These are phyloP conservation scores for Jamesozyma lodderae DNA, from an alignment of 805 yeast species.

Conservation along the genomic window DNA sequence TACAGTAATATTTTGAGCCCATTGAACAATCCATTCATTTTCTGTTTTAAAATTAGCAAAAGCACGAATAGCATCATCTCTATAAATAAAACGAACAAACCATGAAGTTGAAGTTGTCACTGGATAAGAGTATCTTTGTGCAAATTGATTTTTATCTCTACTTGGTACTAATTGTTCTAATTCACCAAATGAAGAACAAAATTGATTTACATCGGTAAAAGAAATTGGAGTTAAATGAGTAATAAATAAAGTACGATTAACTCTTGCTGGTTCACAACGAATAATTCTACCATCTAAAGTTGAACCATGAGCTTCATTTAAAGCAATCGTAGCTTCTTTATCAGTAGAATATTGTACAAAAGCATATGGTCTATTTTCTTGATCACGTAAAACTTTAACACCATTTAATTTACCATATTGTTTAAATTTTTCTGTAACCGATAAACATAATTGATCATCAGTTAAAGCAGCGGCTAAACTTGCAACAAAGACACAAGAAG, in stretches of 20 bases:
- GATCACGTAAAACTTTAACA: conserved; percentile 78
- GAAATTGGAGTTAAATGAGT: conserved; percentile 25
- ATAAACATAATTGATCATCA: conserved; percentile 62
- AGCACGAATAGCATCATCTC: conserved; percentile 84
- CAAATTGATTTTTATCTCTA: conserved; percentile 23
- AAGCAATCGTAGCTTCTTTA: conserved; percentile 59
- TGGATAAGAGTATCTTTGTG: conserved; percentile 14
- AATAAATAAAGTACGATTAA: conserved; percentile 74
- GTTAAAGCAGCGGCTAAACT: conserved; percentile 55
- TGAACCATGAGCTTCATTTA: conserved; percentile 59
- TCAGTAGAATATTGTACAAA: conserved; percentile 79
- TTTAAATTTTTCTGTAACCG: conserved; percentile 60
- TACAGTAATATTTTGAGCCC: conserved; percentile 78
- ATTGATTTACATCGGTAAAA: conserved; percentile 30
- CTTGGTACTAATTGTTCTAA: conserved; percentile 54
- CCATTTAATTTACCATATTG: conserved; percentile 63
- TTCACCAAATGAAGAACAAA: conserved; percentile 56
- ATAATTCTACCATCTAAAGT: conserved; percentile 63
- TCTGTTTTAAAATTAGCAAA: conserved; percentile 58
- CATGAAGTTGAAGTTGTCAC: conserved; percentile 37
- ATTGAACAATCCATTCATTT: conserved; percentile 53
- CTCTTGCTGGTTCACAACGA: conserved; percentile 86
- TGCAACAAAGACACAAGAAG: conserved; percentile 84
- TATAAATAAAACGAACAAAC: conserved; percentile 69
- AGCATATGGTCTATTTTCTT: conserved; percentile 79